These are phyloP conservation scores for Solanum rostratum DNA, from an alignment of 257 asterid species.

Conservation along the genomic window DNA sequence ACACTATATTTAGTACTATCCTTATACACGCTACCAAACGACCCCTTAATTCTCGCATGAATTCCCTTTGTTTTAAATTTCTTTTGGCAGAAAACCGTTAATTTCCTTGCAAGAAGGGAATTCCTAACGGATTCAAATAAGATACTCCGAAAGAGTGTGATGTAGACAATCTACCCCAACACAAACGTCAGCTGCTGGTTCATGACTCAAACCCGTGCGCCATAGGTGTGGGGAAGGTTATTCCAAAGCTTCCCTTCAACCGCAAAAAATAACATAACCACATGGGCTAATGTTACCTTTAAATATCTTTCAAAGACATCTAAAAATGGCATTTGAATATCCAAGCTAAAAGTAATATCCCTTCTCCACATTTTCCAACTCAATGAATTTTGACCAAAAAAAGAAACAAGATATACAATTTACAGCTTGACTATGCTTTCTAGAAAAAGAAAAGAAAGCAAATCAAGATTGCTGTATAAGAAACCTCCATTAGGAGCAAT, in stretches of 20 bases:
- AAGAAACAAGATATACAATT: constrained; percentile 63
- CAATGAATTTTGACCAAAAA: constrained; percentile 27
- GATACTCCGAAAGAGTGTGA: background rate
- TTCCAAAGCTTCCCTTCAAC: background rate
- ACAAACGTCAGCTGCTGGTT: background rate
- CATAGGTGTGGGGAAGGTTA: background rate
- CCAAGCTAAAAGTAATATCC: constrained; percentile 13
- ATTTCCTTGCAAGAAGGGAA: background rate
- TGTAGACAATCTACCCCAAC: background rate
- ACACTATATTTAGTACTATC: too few species aligned
- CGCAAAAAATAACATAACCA: constrained; percentile 35
- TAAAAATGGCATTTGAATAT: constrained; percentile 10
- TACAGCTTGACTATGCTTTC: constrained; percentile 26
- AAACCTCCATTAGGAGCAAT: constrained; percentile 11
- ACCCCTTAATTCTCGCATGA: too few species aligned
- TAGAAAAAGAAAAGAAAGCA: constrained; percentile 1
- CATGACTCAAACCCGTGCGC: background rate
- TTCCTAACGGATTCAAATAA: background rate
- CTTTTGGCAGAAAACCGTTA: background rate
- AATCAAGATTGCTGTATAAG: constrained; percentile 16
- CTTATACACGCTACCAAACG: too few species aligned
- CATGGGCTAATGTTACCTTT: constrained; percentile 5
- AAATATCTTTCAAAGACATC: background rate
- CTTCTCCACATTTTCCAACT: constrained; percentile 15
- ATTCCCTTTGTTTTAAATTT: background rate